Evolutionary conservation across 2,329 filamentous ascomycete genomes (phyloP), one percentile per base, ranked within the genome.

Genomic region (Elsinoe perseae): DNA sequence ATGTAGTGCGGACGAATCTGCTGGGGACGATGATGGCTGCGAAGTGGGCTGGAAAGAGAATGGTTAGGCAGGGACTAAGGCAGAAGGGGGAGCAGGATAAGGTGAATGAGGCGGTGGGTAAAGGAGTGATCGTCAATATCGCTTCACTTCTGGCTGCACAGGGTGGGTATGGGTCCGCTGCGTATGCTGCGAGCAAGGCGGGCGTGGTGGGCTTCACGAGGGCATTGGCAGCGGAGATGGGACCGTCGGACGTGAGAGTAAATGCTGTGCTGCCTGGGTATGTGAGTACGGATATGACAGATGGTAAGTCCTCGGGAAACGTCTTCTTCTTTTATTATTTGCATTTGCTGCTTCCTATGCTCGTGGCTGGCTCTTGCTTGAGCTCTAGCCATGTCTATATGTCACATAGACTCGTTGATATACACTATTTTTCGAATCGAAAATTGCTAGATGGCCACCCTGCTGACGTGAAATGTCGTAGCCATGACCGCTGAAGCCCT

Each of bases 91-190:
- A 52, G 28, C n/a, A 36, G 8, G 48, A 36, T 8, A 23, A 52
- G 48, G 48, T 34, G 30, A 52, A 27, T n/a, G 16, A 10, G 21
- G 12, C 40, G 8, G 23, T 23, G 5, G 20, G 53, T 6, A 40
- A 43, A 80, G 80, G 77, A 6, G 87, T 82, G 65, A 90, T 95
- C 59, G 84, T 95, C 69, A 95, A 95, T 65, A 74, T 95, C 20
- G 84, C 87, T 0, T 92, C 87, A 48, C 73, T 95, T 27, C 78
- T 95, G 44, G 89, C 83, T 0, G 66, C 78, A 1, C 84, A 84
- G 57, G 85, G 83, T 0, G 86, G 85, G 0, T 57, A 43, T 44
- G 80, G 90, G 5, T 84, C 63, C 28, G 69, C 73, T 1, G 74
- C 70, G 5, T 78, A 78, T 61, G 70, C 69, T 0, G 72, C 74